Evolutionary conservation across 148 eudicot genomes (phyloP), one percentile per base, ranked within the genome.

Genomic region (Vaccinium macrocarpon): DNA sequence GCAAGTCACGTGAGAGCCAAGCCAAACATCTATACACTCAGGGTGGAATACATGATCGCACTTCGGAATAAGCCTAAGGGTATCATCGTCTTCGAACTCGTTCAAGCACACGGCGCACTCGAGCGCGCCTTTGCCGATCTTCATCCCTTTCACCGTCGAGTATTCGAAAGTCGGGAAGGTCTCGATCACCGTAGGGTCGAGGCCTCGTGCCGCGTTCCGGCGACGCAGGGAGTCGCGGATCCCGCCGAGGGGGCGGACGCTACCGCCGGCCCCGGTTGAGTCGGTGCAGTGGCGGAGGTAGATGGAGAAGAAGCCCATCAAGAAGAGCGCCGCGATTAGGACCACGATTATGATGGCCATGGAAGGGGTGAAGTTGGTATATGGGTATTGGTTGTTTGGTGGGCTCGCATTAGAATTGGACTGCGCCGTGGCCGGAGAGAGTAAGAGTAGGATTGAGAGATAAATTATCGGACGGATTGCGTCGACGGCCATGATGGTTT

Each of bases 1-100:
- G 72, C 94, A 92, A 5, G 92, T 92, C 5, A 89, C 90, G 84
- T 92, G 93, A 0, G 88, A 86, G 6, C 52, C 82, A 35, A 92
- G 91, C 94, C 94, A 92, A 2, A 85, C 89, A 42, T 90, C 94
- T 25, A 92, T 90, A 49, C 94, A 92, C 14, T 86, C 90, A 0
- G 91, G 87, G 56, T 92, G 94, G 73, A 92, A 92, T 49, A 92
- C 94, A 74, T 92, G 94, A 25, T 89, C 91, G 81, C 94, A 92
- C 21, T 86, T 88, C 42, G 93, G 94, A 10, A 92, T 83, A 29
- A 89, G 82, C 35, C 92, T 62, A 42, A 88, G 57, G 18, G 87
- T 88, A 8, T 91, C 92, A 5, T 87, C 88, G 48, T 92, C 91
- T 51, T 92, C 88, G 35, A 89, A 92, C 52, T 88, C 92, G 61